phyloP scores from a whole-genome alignment of 2,329 filamentous ascomycete genomes.

The Pseudogymnoascus sp. region DNA sequence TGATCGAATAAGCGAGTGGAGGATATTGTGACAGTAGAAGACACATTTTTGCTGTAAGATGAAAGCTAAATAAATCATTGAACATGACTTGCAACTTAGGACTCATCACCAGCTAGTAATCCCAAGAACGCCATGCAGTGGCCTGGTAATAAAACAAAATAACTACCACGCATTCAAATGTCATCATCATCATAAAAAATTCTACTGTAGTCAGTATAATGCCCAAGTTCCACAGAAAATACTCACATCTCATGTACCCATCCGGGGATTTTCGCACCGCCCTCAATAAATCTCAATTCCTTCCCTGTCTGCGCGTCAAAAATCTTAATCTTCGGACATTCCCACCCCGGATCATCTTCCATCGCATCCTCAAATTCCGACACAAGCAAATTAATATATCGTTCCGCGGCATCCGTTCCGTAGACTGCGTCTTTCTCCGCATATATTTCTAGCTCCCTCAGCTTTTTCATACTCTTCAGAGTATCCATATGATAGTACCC shows the following conservation, averaged over 20 bases:
- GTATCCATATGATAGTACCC: constrained; percentile 22
- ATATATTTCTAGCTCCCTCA: constrained; percentile 19
- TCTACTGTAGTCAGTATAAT: neutral
- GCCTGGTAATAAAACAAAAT: neutral
- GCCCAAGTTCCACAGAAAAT: neutral
- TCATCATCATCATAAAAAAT: neutral
- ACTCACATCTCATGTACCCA: constrained; percentile 16
- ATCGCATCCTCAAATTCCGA: constrained; percentile 18
- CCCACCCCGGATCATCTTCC: constrained; percentile 19
- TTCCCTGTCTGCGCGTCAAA: constrained; percentile 15
- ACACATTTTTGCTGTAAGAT: neutral
- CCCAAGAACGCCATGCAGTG: neutral
- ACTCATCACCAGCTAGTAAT: neutral
- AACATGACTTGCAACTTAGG: too few species aligned
- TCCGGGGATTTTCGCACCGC: constrained; percentile 18
- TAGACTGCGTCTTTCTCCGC: neutral
- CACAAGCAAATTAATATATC: constrained; percentile 13
- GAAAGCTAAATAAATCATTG: neutral
- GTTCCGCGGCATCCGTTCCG: constrained; percentile 10
- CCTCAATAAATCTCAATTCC: constrained; percentile 14
- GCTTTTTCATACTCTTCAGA: constrained; percentile 18
- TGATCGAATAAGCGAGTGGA: neutral
- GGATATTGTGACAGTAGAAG: neutral
- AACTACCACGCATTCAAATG: neutral
- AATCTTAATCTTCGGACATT: constrained; percentile 21